phyloP scores from a whole-genome alignment of 2,329 filamentous ascomycete genomes.

The Sphaerulina musiva region DNA sequence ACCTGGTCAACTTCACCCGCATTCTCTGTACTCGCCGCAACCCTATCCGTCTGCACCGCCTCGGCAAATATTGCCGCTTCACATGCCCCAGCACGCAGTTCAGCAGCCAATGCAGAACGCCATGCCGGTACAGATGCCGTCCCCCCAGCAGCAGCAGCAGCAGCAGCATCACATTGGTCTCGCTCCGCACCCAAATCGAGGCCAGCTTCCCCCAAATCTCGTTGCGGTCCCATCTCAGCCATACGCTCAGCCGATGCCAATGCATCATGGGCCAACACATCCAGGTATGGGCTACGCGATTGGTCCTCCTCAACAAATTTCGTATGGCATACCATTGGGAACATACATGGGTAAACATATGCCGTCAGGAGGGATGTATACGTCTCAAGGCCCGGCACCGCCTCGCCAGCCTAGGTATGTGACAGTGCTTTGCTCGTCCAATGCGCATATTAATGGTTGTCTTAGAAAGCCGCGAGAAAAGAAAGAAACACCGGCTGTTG shows the following conservation, averaged over 20 bases:
- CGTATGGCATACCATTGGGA: constrained; percentile 16
- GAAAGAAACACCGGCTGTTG: constrained; percentile 13
- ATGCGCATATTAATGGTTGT: constrained; percentile 1
- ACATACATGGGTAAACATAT: constrained; percentile 6
- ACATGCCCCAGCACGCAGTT: neutral
- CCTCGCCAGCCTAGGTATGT: constrained; percentile 4
- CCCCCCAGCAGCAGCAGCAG: neutral
- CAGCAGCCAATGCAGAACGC: neutral
- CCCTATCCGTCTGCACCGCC: neutral
- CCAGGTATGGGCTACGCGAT: constrained; percentile 16
- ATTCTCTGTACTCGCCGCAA: neutral
- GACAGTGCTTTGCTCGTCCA: neutral
- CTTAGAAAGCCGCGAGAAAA: constrained; percentile 13
- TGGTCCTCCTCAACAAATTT: constrained; percentile 12
- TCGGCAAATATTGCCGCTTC: neutral
- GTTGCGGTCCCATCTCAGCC: constrained; percentile 15
- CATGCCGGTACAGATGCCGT: neutral
- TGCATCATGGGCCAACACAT: constrained; percentile 5
- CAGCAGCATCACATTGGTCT: constrained; percentile 3
- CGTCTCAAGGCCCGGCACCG: neutral
- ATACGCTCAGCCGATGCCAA: constrained; percentile 14
- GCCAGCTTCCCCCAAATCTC: constrained; percentile 9
- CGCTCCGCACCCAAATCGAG: constrained; percentile 7
- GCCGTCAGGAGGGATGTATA: neutral
- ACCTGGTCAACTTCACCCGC: constrained; percentile 1